Evolutionary conservation across 495 filamentous ascomycete genomes (phyloP), one percentile per base, ranked within the genome.

Genomic region (Podospora tetraspora): DNA sequence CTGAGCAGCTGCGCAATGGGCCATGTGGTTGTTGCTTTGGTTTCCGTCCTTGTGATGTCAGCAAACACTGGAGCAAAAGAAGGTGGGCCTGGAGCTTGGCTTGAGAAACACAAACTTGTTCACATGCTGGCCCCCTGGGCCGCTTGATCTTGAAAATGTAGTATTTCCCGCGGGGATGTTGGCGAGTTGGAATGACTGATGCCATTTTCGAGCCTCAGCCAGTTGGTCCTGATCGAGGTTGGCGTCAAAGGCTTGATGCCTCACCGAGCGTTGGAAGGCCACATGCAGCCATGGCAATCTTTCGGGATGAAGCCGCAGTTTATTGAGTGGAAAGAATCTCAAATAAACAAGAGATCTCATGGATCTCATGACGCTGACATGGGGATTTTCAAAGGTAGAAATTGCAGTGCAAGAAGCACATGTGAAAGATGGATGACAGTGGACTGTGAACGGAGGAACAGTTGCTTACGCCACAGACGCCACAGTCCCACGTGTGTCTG

Each of bases 51-150:
- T 29, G 10, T 57, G 27, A 25, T 19, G 1, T 57, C 21, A 61
- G 68, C 70, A 21, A 74, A 62, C 43, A 30, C 30, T 5, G 61
- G 29, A 13, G 25, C 19, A 43, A 43, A 43, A 3, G 10, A 43
- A 3, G 10, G 21, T 61, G 1, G 12, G n/a, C 16, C 25, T 8
- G 23, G 7, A 64, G n/a, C 43, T 56, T 43, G 34, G 34, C n/a
- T 9, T 60, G 27, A 3, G 60, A 11, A 66, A 37, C 57, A 83
- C 87, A 69, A 82, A 97, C 94, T 97, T 97, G 79, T 99, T 99
- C 59, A 95, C 92, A 80, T 97, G 94, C 75, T 99, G 95, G 7
- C 95, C 95, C 22, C 95, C 95, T 11, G 94, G 91, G 0, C 95
- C 95, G 66, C 92, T 92, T n/a, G 94, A 94, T 25, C 93, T 85